Base-by-base conservation (phyloP, 169 alveolate species). In the Perkinsus marinus region DNA sequence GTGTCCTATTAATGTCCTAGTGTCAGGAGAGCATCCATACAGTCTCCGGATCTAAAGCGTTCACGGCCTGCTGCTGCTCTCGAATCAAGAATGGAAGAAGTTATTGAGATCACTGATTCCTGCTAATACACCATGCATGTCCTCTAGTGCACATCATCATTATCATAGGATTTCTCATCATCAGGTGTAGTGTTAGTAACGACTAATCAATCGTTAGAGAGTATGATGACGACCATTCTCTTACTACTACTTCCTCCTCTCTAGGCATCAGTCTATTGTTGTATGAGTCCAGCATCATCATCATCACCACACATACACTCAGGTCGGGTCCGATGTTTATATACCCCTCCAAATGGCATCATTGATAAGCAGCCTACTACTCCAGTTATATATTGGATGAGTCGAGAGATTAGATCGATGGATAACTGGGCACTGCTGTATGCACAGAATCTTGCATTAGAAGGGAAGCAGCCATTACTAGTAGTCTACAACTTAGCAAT, bases 381-480 rank as follows among this genome's bases (percentile, higher is more conserved):
- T 5, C 37, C 90, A 39, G 92, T 92, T 0, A 26, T 92, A 17
- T 92, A 90, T 89, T 43, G 46, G 16, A 39, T 90, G 89, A 92
- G 91, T 36, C 68, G 93, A 34, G 93, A 92, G 43, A 13, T 92
- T 10, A 39, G 93, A 5, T 89, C 91, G 6, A 91, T 79, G 68
- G 94, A 92, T 22, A 92, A 92, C 93, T 92, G 94, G 94, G 94
- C 94, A 0, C 47, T 92, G 69, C 57, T 91, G 30, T 36, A 90
- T 30, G 94, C 94, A 0, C 94, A 91, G 92, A 30, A 22, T 19
- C 36, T 89, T 13, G 91, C 91, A 39, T 16, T 89, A 19, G 36
- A 89, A 68, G 68, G 91, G 38, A 89, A 89, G 57, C 38, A 22
- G 34, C 57, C 91, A 7, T 36, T 89, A 2, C 13, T 37, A 6